Base-by-base conservation (phyloP, 2,329 filamentous ascomycete species). In the Colletotrichum graminicola region DNA sequence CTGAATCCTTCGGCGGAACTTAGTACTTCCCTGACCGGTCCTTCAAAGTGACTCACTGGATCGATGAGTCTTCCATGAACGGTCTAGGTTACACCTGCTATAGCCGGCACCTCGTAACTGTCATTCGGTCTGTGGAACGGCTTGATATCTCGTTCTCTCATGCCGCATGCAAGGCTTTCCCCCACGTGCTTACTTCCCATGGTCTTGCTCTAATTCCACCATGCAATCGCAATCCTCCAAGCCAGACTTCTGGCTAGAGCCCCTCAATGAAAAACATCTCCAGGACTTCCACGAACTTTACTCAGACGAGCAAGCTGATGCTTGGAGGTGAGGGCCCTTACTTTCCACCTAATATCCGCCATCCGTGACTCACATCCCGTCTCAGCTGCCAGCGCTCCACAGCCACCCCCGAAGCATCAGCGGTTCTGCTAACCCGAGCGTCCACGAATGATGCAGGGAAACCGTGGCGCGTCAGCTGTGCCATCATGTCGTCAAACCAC, bases 281-380 rank as follows among this genome's bases (percentile, higher is more conserved):
- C 34, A 59, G 11, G 61, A 43, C 52, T 68, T 57, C 26, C 66
- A 65, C 6, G 66, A 68, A 12, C 34, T 68, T 16, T 65, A 11
- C 18, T 47, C 61, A 2, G 66, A 68, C 14, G 52, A 59, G 3
- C 18, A 43, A 26, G 61, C 66, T 23, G 32, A 29, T 56, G 26
- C 43, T 45, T 68, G 66, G 66, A 68, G 66, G 66, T 65, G 23
- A 52, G 21, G 12, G 18, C 54, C 2, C 54, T 0, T 23, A 12
- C 12, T 51, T 23, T 39, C n/a, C 41, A 23, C 11, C n/a, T 34
- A 26, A 21, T 23, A 29, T 26, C 14, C 18, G 12, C 3, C 12
- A 8, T 3, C 11, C 3, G 23, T 12, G n/a, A 14, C 52, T 57
- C 23, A 36, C 32, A 57, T 8, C 8, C 12, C 16, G 16, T 16